Evolutionary conservation across 345 rosid genomes (phyloP).

Genomic region (Heritiera littoralis): DNA sequence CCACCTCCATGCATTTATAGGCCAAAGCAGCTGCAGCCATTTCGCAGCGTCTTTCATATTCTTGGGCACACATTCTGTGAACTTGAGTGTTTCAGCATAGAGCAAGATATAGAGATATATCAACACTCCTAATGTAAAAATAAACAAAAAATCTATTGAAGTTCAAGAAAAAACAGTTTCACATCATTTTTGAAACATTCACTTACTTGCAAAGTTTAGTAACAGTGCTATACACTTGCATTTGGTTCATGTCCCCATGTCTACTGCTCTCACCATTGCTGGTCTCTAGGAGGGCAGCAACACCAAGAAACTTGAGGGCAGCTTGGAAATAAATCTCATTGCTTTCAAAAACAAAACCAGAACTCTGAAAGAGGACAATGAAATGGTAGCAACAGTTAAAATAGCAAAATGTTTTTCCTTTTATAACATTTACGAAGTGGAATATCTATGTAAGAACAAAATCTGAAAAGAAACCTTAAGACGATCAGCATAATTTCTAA

Average conservation of each 20-base stretch:
- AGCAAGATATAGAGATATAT: neutral
- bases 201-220: slow-evolving; percentile 78
- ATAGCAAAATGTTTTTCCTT: neutral
- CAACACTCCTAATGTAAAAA: neutral
- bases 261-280: slow-evolving; percentile 40
- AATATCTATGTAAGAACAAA: neutral
- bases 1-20: slow-evolving; percentile 82
- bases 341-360: slow-evolving; percentile 57
- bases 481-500: slow-evolving; percentile 51
- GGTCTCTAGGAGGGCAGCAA: slow-evolving; percentile 67
- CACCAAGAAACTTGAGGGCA: slow-evolving; percentile 70
- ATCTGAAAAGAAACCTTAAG: slow-evolving; percentile 51
- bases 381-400: slow-evolving; percentile 25
- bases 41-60: slow-evolving; percentile 58
- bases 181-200: slow-evolving; percentile 13
- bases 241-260: slow-evolving; percentile 43
- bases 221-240: slow-evolving; percentile 48
- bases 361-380: slow-evolving; percentile 37
- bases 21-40: slow-evolving; percentile 81
- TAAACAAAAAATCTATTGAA: neutral
- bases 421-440: neutral
- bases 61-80: slow-evolving; percentile 65
- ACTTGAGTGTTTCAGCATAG: slow-evolving; percentile 21
- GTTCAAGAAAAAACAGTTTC: slow-evolving; percentile 15
- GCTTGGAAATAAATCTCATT: slow-evolving; percentile 64